Evolutionary conservation across 2,329 filamentous ascomycete genomes (phyloP).

Genomic region (Aspergillus amoenus): DNA sequence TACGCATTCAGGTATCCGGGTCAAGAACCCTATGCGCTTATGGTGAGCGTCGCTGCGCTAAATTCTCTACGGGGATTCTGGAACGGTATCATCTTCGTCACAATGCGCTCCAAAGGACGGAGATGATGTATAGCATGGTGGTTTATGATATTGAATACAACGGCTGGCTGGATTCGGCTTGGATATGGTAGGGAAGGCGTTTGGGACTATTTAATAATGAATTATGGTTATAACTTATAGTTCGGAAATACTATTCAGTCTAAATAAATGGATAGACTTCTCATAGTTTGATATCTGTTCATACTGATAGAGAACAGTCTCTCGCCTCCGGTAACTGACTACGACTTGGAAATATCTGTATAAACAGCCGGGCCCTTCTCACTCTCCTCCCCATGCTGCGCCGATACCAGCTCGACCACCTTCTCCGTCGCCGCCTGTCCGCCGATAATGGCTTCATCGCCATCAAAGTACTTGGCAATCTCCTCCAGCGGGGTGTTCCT

Average conservation of each 20-base stretch:
- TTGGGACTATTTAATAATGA: background rate
- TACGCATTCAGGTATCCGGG: constrained; percentile 29
- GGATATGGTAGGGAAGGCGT: background rate
- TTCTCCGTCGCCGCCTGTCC: no score
- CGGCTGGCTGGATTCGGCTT: background rate
- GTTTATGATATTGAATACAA: background rate
- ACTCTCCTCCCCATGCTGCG: background rate
- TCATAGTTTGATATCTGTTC: no score
- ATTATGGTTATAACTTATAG: no score
- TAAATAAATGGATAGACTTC: no score
- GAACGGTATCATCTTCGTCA: constrained; percentile 41
- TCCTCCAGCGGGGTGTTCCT: no score
- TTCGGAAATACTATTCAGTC: background rate
- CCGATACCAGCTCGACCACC: no score
- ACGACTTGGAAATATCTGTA: background rate
- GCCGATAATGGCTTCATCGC: no score
- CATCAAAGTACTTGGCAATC: no score
- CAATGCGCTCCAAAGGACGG: constrained; percentile 37
- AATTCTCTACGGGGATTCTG: constrained; percentile 40
- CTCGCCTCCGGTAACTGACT: background rate
- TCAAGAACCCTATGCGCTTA: constrained; percentile 29
- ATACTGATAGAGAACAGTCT: background rate
- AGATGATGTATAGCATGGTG: constrained; percentile 6
- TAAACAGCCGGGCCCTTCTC: background rate
- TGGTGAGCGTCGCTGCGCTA: constrained; percentile 34